Percentiles rank a stretch among this genome's conserved stretches.
These are phyloP conservation scores for Rhynchospora pubera DNA, from an alignment of 176 grass and related monocot genomes.

Conservation along the genomic window DNA sequence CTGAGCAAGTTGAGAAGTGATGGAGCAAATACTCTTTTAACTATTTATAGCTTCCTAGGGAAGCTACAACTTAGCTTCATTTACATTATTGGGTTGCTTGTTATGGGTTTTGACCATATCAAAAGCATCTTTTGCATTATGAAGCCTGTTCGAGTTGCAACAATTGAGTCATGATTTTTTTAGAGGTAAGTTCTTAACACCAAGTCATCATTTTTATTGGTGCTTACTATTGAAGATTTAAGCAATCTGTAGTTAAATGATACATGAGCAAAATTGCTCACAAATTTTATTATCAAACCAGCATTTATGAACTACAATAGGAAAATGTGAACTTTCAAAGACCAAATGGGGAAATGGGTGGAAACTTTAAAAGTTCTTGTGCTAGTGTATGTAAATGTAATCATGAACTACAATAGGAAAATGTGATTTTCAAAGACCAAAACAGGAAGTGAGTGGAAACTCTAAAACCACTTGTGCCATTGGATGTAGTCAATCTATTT, in stretches of 20 bases:
- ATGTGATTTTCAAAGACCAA: not conserved
- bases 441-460: not conserved
- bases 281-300: not conserved
- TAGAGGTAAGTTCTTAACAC: not conserved
- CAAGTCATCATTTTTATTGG: constrained; percentile 37
- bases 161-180: constrained; percentile 47
- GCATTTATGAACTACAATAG: not conserved
- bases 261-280: not conserved
- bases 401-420: not conserved
- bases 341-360: not conserved
- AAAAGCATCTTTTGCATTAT: constrained; percentile 56
- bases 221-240: not conserved
- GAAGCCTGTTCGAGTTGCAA: constrained; percentile 73
- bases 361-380: not conserved
- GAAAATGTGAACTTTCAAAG: not conserved
- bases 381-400: not conserved
- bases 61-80: constrained; percentile 91
- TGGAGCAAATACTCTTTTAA: constrained; percentile 43
- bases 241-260: not conserved
- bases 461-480: not conserved
- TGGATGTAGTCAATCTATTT: not conserved
- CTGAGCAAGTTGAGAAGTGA: constrained; percentile 45
- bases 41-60: constrained; percentile 63
- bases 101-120: constrained; percentile 76
- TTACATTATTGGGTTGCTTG: constrained; percentile 73